Conservation (phyloP, 208 protist genomes). For the Trichomonas gallinae region DNA sequence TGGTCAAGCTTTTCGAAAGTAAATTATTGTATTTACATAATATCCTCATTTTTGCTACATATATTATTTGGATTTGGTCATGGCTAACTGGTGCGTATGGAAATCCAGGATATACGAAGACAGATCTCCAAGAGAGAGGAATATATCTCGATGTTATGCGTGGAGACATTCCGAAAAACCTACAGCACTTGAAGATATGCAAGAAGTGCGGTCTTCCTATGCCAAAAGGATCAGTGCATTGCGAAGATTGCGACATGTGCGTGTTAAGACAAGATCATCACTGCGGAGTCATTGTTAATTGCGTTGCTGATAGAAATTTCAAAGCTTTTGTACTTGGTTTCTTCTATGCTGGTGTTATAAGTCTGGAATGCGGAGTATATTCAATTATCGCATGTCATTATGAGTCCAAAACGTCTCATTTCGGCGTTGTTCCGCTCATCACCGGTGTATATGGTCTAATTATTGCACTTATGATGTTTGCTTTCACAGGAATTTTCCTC, state of each 20-base stretch:
- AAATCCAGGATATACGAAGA: not conserved
- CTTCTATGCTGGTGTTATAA: not conserved
- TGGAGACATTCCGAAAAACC: not conserved
- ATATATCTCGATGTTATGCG: not conserved
- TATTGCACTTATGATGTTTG: not conserved
- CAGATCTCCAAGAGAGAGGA: not conserved
- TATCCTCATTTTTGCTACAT: not conserved
- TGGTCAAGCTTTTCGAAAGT: not conserved
- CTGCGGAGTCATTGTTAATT: not conserved
- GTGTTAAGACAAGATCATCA: not conserved
- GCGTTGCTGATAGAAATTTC: conserved; percentile 7
- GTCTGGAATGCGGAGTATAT: too few relatives aligned
- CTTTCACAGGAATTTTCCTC: not conserved
- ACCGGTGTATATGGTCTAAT: not conserved
- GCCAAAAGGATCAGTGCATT: not conserved
- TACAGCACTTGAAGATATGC: not conserved
- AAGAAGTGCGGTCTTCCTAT: not conserved
- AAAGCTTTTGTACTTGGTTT: not conserved
- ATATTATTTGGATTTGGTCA: not conserved
- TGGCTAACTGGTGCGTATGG: not conserved
- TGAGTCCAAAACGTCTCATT: not conserved
- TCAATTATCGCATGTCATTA: not conserved
- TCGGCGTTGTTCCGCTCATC: not conserved
- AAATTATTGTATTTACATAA: not conserved
- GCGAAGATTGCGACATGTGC: not conserved